A percentile compares a stretch with the other conserved stretches of the same genome.
phyloP scores from a whole-genome alignment of 2,329 filamentous ascomycete species.

The Nemania bipapillata region DNA sequence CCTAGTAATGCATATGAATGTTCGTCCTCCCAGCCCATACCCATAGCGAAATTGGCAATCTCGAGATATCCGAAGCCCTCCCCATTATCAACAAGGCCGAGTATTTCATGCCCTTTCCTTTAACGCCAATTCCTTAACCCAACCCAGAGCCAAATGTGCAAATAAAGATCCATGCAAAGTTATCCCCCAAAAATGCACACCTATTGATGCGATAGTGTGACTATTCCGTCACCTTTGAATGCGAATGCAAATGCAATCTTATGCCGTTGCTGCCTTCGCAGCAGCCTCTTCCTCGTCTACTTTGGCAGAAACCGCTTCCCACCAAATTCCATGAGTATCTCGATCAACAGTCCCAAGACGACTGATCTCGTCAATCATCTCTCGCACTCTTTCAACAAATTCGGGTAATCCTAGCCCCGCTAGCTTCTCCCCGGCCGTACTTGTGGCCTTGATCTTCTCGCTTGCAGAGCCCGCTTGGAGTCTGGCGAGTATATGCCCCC shows the following conservation, averaged over 20 bases:
- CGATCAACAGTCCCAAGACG: slow-evolving; percentile 74
- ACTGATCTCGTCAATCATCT: slow-evolving; percentile 74
- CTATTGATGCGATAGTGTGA: slow-evolving; percentile 24
- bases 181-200: slow-evolving; percentile 38
- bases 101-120: slow-evolving; percentile 35
- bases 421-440: slow-evolving; percentile 74
- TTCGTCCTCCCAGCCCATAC: slow-evolving; percentile 18
- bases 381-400: slow-evolving; percentile 75
- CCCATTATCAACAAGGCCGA: slow-evolving; percentile 33
- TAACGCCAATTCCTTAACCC: slow-evolving; percentile 42
- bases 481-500: slow-evolving; percentile 72
- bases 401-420: slow-evolving; percentile 76
- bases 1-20: slow-evolving; percentile 24
- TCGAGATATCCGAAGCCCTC: slow-evolving; percentile 35
- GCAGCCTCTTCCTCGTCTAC: slow-evolving; percentile 57
- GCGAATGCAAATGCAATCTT: slow-evolving; percentile 30
- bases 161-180: slow-evolving; percentile 40
- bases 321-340: slow-evolving; percentile 75
- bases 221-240: slow-evolving; percentile 14
- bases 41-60: slow-evolving; percentile 29
- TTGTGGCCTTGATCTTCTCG: slow-evolving; percentile 76
- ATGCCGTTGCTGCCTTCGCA: slow-evolving; percentile 32
- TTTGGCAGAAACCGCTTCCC: slow-evolving; percentile 72
- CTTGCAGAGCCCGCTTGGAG: slow-evolving; percentile 73
- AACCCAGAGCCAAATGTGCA: slow-evolving; percentile 38